Conservation (phyloP, 2,329 filamentous ascomycete genomes). For the Xylariaceae sp. region DNA sequence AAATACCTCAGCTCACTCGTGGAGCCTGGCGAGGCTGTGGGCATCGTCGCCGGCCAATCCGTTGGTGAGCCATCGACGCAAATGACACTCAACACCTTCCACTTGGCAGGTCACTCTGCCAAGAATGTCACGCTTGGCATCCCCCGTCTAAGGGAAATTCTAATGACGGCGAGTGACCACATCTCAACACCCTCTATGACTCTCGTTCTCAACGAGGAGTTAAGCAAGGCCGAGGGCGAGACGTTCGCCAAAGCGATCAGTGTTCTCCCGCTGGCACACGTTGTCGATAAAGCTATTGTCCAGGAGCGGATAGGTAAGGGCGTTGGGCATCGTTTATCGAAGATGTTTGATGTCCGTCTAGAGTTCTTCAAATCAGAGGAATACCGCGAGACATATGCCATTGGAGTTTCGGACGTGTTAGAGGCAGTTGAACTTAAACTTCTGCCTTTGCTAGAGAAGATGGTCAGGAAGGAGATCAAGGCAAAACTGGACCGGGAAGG, state of each 20-base stretch:
- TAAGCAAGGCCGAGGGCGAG: slow-evolving; percentile 64
- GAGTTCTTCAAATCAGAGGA: slow-evolving; percentile 81
- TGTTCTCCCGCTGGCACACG: slow-evolving; percentile 74
- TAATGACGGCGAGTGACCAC: slow-evolving; percentile 90
- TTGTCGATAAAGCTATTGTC: slow-evolving; percentile 77
- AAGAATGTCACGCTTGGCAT: slow-evolving; percentile 99
- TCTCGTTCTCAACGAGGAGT: slow-evolving; percentile 68
- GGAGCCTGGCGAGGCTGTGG: slow-evolving; percentile 93
- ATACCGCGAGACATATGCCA: slow-evolving; percentile 82
- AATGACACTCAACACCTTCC: slow-evolving; percentile 99
- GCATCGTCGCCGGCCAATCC: slow-evolving; percentile 94
- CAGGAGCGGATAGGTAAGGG: slow-evolving; percentile 75
- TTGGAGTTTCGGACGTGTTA: slow-evolving; percentile 72
- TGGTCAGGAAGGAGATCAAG: slow-evolving; percentile 76
- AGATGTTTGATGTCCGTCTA: slow-evolving; percentile 78
- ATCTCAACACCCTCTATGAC: slow-evolving; percentile 94
- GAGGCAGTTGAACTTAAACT: slow-evolving; percentile 77
- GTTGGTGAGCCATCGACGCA: slow-evolving; percentile 97
- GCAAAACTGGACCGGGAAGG: slow-evolving; percentile 65
- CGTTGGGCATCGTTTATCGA: slow-evolving; percentile 64
- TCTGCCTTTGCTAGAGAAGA: slow-evolving; percentile 64
- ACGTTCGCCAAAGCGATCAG: slow-evolving; percentile 91
- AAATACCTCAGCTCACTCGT: slow-evolving; percentile 92
- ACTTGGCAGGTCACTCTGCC: slow-evolving; percentile 95
- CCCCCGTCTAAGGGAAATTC: slow-evolving; percentile 90